These are phyloP conservation scores for Crucihimalaya himalaica DNA, from an alignment of 345 rosid genomes.

Conservation along the genomic window DNA sequence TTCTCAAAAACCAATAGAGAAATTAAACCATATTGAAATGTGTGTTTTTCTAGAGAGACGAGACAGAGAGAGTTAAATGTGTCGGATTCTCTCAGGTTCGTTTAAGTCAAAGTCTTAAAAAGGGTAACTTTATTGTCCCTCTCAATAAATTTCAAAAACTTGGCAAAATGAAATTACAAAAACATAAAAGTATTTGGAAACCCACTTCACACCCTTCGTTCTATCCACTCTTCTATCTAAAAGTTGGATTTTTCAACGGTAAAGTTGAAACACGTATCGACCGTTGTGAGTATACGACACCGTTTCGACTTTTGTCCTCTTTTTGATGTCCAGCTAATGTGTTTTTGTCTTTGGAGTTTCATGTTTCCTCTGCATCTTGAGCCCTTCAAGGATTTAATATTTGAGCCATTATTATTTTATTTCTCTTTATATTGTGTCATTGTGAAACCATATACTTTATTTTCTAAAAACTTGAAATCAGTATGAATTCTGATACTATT, in stretches of 20 bases:
- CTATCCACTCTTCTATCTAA: neutral
- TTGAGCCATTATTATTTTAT: neutral
- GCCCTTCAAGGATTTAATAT: conserved; percentile 23
- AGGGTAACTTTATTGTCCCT: conserved; percentile 51
- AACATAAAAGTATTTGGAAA: neutral
- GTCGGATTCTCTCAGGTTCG: conserved; percentile 33
- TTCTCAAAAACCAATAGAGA: conserved; percentile 9
- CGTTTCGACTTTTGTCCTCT: conserved; percentile 14
- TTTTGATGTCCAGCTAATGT: conserved; percentile 27
- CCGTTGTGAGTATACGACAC: conserved; percentile 32
- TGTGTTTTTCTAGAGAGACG: conserved; percentile 19
- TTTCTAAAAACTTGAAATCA: neutral
- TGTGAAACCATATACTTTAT: no score
- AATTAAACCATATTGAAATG: conserved; percentile 10
- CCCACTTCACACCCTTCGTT: neutral
- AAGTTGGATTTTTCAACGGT: conserved; percentile 28
- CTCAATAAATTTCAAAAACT: conserved; percentile 55
- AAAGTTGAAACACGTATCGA: conserved; percentile 33
- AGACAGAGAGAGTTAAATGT: conserved; percentile 28
- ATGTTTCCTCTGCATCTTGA: conserved; percentile 22
- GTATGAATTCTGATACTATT: neutral
- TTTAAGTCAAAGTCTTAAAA: conserved; percentile 44
- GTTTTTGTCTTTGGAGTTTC: conserved; percentile 32
- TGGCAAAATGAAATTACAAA: neutral
- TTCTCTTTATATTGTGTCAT: no score